Base-by-base conservation (phyloP, 768 basidiomycete species). In the Punctularia strigosozonata region DNA sequence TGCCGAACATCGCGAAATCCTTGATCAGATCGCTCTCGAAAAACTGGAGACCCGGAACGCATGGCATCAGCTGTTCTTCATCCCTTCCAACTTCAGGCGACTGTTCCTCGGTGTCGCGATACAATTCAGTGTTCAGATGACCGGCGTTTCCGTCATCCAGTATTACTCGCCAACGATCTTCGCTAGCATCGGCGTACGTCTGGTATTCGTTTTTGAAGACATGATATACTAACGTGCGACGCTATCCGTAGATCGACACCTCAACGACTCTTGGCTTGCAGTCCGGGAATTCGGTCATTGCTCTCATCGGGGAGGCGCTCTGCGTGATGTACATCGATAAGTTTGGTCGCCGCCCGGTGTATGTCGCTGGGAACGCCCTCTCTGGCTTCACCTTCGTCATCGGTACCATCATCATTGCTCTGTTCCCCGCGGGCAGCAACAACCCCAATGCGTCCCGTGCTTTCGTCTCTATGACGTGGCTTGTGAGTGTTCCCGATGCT, bases 91-190 rank as follows among this genome's bases (percentile, higher is more conserved):
- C 54, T 65, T 70, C 46, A 62, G 69, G 4, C 56, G 70, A 7
- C 50, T 71, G 1, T 49, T 60, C 26, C 59, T 73, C 13, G 69
- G 69, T 20, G 53, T 54, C 7, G 22, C 39, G 37, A 52, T 59
- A n/a, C 33, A 48, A 23, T 53, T 52, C 43, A 45, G 50, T 6
- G 71, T 74, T 6, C 75, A 77, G 46, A 74, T 75, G 70, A 77
- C 75, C 6, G 74, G 69, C 52, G 67, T 54, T 63, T 74, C 39
- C 36, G 69, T 66, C 26, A 72, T 77, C 28, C 71, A 73, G 44
- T 72, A 71, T 52, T 72, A 70, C 48, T 68, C 67, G 3, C 65
- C 42, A 37, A 52, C 47, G 25, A 51, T 49, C 31, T 43, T 47
- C 19, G 42, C 43, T 24, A 37, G 36, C n/a, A 41, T 36, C 23